Base-by-base conservation (phyloP, 495 filamentous ascomycete genomes). In the Lasiosphaeria ovina region DNA sequence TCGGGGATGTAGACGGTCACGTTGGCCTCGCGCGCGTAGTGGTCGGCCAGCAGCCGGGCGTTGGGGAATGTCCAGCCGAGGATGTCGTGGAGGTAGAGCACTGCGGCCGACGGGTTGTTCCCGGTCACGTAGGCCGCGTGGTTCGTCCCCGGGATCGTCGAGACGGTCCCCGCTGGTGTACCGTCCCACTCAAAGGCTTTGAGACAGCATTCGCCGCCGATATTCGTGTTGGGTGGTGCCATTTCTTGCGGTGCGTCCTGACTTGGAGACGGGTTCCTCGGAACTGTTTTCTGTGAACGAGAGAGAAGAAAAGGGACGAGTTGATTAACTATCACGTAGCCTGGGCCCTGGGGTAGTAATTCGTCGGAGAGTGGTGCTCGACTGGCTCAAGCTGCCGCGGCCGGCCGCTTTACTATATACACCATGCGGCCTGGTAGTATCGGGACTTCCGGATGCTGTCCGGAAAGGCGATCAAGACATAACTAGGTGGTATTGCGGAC, bases 1-100 rank as follows among this genome's bases (percentile, higher is more conserved):
- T 87, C 84, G 9, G 83, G 84, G 34, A 86, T 56, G 62, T 83
- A 86, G 35, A 87, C 82, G 24, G 71, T 76, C 51, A 76, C 79
- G 50, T 71, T 68, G 32, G 74, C 73, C 67, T 81, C 80, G 61
- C 74, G 69, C 3, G 84, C 81, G 69, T 80, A 82, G 60, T 75
- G 73, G 68, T 88, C 84, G 12, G 83, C 83, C 12, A 87, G 67
- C 0, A 87, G 69, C 3, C 85, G 76, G 6, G 66, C 64, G 65
- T 88, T 87, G 59, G 75, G 68, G 50, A 86, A 81, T 1, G 74
- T 74, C 84, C 85, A 88, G 40, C 85, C 85, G 51, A 87, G 77
- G 5, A 81, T 65, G 66, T 87, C 84, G 44, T 85, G 80, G 58
- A 88, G 69, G 51, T 83, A 66, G 57, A 87, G 66, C 11, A 87